Percentiles rank a stretch among this genome's conserved stretches.
These are phyloP conservation scores for Afroboletus lepidellus DNA, from an alignment of 1,284 basidiomycete species.

Conservation along the genomic window DNA sequence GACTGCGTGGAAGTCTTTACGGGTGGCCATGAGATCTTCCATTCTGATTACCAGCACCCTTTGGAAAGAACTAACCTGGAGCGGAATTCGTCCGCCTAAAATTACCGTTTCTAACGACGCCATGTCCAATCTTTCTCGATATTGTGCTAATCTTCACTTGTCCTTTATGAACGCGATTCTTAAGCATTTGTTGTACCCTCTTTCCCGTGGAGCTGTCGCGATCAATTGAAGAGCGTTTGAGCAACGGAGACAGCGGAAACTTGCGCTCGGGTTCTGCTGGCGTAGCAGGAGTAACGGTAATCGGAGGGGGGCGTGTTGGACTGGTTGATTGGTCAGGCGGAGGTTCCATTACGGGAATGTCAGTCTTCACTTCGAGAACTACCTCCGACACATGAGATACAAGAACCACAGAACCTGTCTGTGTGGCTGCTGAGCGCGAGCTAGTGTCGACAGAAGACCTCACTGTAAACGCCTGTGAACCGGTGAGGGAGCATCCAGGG, in stretches of 20 bases:
- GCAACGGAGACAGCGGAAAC: constrained; percentile 15
- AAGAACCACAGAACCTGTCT: constrained; percentile 15
- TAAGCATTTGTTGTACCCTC: constrained; percentile 72
- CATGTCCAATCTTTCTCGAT: constrained; percentile 71
- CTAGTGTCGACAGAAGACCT: constrained; percentile 34
- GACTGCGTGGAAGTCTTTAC: constrained; percentile 61
- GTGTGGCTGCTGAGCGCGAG: constrained; percentile 29
- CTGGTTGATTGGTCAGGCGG: not conserved
- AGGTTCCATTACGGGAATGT: constrained; percentile 7
- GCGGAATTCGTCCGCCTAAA: constrained; percentile 61
- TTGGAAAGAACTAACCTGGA: constrained; percentile 48
- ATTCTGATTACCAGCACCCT: not conserved
- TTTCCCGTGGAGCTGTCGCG: constrained; percentile 53
- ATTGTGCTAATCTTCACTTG: constrained; percentile 72
- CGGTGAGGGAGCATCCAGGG: not conserved
- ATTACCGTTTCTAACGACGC: constrained; percentile 54
- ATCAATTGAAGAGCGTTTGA: constrained; percentile 36
- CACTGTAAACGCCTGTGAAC: constrained; percentile 13
- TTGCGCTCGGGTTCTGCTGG: constrained; percentile 37
- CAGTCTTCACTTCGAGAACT: constrained; percentile 11
- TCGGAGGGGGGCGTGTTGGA: constrained; percentile 33
- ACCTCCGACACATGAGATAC: constrained; percentile 18
- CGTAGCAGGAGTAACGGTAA: constrained; percentile 49
- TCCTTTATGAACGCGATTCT: constrained; percentile 68
- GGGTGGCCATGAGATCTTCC: constrained; percentile 1